phyloP scores from a whole-genome alignment of 176 grass and related monocot genomes.

The Neostapfia colusana region DNA sequence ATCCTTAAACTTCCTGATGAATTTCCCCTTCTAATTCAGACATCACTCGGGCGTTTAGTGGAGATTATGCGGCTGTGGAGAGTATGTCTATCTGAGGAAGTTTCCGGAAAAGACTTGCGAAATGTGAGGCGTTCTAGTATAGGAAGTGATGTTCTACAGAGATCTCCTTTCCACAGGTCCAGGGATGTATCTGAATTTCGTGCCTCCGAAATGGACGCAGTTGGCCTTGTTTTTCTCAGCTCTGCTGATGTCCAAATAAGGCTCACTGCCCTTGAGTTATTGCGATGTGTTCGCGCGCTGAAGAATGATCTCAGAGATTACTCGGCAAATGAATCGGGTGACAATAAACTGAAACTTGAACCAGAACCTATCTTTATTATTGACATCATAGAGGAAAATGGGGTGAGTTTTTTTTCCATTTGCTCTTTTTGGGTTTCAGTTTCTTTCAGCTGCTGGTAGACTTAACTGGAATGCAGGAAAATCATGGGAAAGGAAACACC shows the following conservation, averaged over 20 bases:
- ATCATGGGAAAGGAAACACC: slow-evolving; percentile 13
- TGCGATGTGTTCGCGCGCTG: slow-evolving; percentile 77
- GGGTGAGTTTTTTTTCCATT: slow-evolving; percentile 56
- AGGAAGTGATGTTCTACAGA: slow-evolving; percentile 58
- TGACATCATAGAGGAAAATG: slow-evolving; percentile 98
- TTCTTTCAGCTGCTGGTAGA: slow-evolving; percentile 10
- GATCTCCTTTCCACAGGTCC: slow-evolving; percentile 65
- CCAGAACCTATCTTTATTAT: slow-evolving; percentile 93
- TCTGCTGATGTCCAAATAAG: slow-evolving; percentile 96
- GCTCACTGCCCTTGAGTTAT: slow-evolving; percentile 88
- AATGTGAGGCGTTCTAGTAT: slow-evolving; percentile 50
- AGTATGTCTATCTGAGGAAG: slow-evolving; percentile 81
- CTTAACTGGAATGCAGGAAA: slow-evolving; percentile 4
- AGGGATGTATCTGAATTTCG: slow-evolving; percentile 72
- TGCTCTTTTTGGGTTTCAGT: slow-evolving; percentile 10
- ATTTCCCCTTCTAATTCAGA: slow-evolving; percentile 91
- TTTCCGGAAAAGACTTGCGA: slow-evolving; percentile 62
- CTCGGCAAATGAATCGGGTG: slow-evolving; percentile 63
- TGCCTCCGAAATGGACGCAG: slow-evolving; percentile 90
- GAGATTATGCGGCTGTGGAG: slow-evolving; percentile 93
- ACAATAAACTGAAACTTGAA: slow-evolving; percentile 77
- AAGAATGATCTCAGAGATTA: slow-evolving; percentile 87
- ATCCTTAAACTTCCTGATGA: slow-evolving; percentile 98
- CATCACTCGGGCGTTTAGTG: slow-evolving; percentile 81
- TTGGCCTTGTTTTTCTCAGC: slow-evolving; percentile 96